Percentiles rank a stretch among this genome's conserved stretches.
Conservation (phyloP, 306 rosid genomes). For the Crotalaria pallida region DNA sequence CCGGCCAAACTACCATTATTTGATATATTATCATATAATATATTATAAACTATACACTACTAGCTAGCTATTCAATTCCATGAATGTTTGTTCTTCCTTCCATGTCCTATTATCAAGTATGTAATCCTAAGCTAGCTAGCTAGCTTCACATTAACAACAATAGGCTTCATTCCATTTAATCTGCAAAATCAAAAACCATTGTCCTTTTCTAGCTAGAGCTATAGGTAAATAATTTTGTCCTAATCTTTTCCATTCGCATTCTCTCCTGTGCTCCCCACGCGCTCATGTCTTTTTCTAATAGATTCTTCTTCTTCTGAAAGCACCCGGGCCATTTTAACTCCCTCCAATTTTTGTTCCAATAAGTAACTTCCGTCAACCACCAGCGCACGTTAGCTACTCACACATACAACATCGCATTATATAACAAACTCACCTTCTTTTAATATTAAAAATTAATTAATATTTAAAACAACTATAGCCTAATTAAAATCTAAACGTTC, state of each 20-base stretch:
- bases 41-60: no score
- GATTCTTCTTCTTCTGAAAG: conserved; percentile 21
- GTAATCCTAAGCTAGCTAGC: no score
- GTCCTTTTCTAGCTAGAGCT: not conserved
- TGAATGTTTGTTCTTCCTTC: conserved; percentile 1
- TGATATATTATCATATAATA: no score
- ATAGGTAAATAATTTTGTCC: no score
- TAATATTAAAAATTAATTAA: no score
- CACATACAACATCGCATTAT: conserved; percentile 5
- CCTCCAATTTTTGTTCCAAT: not conserved
- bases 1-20: no score
- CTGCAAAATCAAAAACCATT: not conserved
- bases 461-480: not conserved
- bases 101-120: not conserved
- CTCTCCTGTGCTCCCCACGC: conserved; percentile 20
- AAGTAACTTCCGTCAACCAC: not conserved
- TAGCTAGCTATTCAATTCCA: conserved; percentile 11
- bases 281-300: conserved; percentile 26
- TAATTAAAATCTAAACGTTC: not conserved
- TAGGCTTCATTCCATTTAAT: not conserved
- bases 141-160: not conserved
- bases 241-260: not conserved
- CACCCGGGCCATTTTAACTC: not conserved
- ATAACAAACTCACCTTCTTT: not conserved
- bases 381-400: conserved; percentile 1